A percentile compares a stretch with the other conserved stretches of the same genome.
Evolutionary conservation across 352 stramenopile genomes (phyloP).

Genomic region (Globisporangium sylvaticum): DNA sequence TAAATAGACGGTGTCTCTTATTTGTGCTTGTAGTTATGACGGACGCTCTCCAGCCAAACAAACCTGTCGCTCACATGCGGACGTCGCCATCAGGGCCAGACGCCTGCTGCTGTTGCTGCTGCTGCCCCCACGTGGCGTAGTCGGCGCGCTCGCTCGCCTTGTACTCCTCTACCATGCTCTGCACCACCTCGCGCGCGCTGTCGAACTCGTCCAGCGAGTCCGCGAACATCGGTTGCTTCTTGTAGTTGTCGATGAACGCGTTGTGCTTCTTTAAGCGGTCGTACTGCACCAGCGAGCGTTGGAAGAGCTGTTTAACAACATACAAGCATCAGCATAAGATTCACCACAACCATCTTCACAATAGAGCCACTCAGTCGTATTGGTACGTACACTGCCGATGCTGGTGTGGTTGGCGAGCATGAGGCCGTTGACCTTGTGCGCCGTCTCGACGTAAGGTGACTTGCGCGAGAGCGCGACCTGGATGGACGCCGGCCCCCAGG

Average conservation of each 20-base stretch:
- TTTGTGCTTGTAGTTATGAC: not conserved
- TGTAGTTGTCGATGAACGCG: constrained; percentile 99
- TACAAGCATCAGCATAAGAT: not conserved
- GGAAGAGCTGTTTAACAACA: constrained; percentile 51
- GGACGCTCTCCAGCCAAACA: not conserved
- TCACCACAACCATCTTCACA: not conserved
- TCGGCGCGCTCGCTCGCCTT: constrained; percentile 76
- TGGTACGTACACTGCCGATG: constrained; percentile 78
- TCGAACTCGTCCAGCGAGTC: constrained; percentile 87
- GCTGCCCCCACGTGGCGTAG: constrained; percentile 75
- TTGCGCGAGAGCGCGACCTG: constrained; percentile 98
- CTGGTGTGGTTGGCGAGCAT: constrained; percentile 99
- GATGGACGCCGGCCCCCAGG: constrained; percentile 98
- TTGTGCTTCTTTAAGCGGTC: constrained; percentile 97
- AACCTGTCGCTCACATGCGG: constrained; percentile 26
- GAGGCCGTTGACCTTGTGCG: constrained; percentile 96
- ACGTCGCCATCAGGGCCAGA: constrained; percentile 34
- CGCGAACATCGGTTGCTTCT: constrained; percentile 96
- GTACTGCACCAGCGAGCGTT: constrained; percentile 94
- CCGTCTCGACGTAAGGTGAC: constrained; percentile 95
- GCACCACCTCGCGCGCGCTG: constrained; percentile 76
- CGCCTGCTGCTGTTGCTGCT: constrained; percentile 6
- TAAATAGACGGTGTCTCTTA: constrained; percentile 23
- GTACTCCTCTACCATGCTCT: constrained; percentile 84
- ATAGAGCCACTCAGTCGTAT: not conserved